Conservation (phyloP, 176 grass and related monocot species). For the Stipa capillata region DNA sequence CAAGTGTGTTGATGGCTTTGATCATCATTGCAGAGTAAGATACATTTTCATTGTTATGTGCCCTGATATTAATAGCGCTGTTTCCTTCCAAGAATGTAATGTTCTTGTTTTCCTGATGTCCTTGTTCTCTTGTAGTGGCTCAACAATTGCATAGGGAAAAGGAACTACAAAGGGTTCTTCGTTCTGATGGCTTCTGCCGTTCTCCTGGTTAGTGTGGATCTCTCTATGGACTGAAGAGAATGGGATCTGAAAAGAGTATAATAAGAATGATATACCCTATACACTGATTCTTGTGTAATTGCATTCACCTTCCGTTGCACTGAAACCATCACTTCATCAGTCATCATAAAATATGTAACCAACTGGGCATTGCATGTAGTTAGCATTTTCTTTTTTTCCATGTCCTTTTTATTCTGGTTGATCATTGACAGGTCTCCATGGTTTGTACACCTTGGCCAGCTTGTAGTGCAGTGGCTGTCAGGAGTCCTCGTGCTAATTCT, state of each 20-base stretch:
- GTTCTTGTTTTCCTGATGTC: neutral
- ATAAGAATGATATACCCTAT: neutral
- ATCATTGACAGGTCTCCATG: conserved; percentile 64
- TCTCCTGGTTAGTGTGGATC: conserved; percentile 51
- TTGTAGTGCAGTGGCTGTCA: conserved; percentile 80
- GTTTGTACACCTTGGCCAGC: conserved; percentile 84
- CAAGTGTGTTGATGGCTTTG: conserved; percentile 97
- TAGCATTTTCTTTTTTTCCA: conserved; percentile 32
- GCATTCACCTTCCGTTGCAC: neutral
- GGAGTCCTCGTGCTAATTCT: conserved; percentile 78
- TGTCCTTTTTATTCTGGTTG: conserved; percentile 54
- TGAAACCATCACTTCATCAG: neutral
- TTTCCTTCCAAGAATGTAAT: neutral
- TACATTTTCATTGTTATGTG: neutral
- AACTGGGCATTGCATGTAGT: conserved; percentile 21
- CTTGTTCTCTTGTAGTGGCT: conserved; percentile 61
- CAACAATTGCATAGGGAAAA: conserved; percentile 96
- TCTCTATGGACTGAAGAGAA: neutral
- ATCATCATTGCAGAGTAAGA: conserved; percentile 96
- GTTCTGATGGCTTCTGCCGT: conserved; percentile 78
- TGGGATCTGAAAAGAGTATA: neutral
- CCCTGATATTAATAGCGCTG: neutral
- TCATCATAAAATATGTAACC: conserved; percentile 1
- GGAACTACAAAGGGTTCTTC: conserved; percentile 91
- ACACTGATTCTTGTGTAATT: neutral